A percentile compares a stretch with the other conserved stretches of the same genome.
Evolutionary conservation across 495 filamentous ascomycete genomes (phyloP).

Genomic region (Hyphodiscus hymeniophilus): DNA sequence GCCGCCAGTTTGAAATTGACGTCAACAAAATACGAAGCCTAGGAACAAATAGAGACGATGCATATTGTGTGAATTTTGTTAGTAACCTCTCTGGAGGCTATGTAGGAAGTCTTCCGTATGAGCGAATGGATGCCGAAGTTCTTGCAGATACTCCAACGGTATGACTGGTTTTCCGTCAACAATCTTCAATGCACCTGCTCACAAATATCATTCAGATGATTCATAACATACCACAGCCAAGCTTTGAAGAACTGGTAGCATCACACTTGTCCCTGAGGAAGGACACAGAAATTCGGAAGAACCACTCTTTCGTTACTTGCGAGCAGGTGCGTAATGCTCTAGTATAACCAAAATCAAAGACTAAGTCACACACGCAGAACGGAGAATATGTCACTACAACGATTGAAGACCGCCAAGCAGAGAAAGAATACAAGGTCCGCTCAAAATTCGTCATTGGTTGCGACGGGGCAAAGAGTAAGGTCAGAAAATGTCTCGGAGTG

Average conservation of each 20-base stretch:
- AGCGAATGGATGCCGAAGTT: slow-evolving; percentile 20
- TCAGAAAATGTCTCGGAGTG: slow-evolving; percentile 27
- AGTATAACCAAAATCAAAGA: not conserved
- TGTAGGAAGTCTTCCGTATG: slow-evolving; percentile 20
- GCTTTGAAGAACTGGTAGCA: slow-evolving; percentile 18
- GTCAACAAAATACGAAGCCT: slow-evolving; percentile 12
- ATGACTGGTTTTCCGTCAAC: not conserved
- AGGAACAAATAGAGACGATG: slow-evolving; percentile 15
- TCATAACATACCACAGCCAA: slow-evolving; percentile 21
- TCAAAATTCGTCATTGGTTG: slow-evolving; percentile 26
- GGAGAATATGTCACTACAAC: slow-evolving; percentile 6
- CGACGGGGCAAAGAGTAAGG: slow-evolving; percentile 29
- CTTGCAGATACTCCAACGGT: slow-evolving; percentile 17
- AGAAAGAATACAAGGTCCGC: slow-evolving; percentile 5
- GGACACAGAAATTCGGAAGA: slow-evolving; percentile 12
- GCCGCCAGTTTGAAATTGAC: slow-evolving; percentile 20
- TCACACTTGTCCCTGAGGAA: not conserved
- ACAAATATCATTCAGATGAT: slow-evolving; percentile 15
- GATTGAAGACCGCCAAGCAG: slow-evolving; percentile 13
- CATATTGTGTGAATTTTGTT: slow-evolving; percentile 22
- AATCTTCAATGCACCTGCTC: not conserved
- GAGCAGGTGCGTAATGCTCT: slow-evolving; percentile 5
- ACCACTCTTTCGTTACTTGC: slow-evolving; percentile 15
- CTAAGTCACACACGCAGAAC: not conserved
- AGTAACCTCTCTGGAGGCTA: slow-evolving; percentile 11